These are phyloP conservation scores for Hanseniaspora lachancei DNA, from an alignment of 805 yeast species.

Conservation along the genomic window DNA sequence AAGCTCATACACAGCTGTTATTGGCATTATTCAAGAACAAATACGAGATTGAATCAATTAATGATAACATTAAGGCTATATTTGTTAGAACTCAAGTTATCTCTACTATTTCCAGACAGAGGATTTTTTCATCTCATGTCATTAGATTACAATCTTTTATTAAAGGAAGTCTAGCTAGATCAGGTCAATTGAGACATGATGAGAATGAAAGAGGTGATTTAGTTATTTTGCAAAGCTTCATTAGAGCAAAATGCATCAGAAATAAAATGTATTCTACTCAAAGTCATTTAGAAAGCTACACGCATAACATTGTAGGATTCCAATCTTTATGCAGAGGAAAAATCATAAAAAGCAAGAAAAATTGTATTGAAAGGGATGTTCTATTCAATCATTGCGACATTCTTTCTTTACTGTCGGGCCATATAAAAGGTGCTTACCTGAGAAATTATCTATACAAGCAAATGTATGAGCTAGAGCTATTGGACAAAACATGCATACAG, in stretches of 20 bases:
- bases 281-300: not conserved
- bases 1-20: not conserved
- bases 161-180: slow-evolving; percentile 25
- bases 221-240: slow-evolving; percentile 30
- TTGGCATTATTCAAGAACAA: not conserved
- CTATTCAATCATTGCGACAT: not conserved
- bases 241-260: slow-evolving; percentile 33
- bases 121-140: not conserved
- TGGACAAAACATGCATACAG: slow-evolving; percentile 24
- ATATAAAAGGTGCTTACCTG: slow-evolving; percentile 31
- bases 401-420: not conserved
- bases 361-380: slow-evolving; percentile 4
- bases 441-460: slow-evolving; percentile 33
- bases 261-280: not conserved
- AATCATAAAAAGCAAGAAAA: slow-evolving; percentile 20
- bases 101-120: slow-evolving; percentile 1
- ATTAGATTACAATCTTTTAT: slow-evolving; percentile 27
- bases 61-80: slow-evolving; percentile 43
- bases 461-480: slow-evolving; percentile 17
- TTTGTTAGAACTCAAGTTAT: slow-evolving; percentile 19
- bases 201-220: slow-evolving; percentile 14
- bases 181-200: slow-evolving; percentile 1
- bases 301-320: slow-evolving; percentile 19
- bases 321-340: slow-evolving; percentile 49
- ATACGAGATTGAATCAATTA: slow-evolving; percentile 28